A percentile compares a stretch with the other conserved stretches of the same genome.
Conservation (phyloP, 2,329 filamentous ascomycete species). For the Alternaria brassicae region DNA sequence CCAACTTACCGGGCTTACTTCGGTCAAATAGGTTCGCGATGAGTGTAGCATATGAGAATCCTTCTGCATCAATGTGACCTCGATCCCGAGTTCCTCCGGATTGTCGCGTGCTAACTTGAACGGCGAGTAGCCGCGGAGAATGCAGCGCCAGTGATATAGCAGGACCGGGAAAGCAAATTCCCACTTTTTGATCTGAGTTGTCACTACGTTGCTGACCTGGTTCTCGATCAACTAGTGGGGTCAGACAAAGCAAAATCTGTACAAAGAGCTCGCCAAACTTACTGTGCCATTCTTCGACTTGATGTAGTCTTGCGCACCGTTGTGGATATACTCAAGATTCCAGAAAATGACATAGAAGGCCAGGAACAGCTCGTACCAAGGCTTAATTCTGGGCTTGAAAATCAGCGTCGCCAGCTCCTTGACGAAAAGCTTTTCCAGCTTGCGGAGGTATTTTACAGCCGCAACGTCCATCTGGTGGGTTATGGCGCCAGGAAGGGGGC, state of each 20-base stretch:
- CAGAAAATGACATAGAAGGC: constrained; percentile 47
- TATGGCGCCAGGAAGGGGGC: constrained; percentile 46
- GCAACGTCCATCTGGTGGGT: constrained; percentile 49
- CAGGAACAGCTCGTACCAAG: constrained; percentile 49
- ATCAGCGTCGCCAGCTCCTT: constrained; percentile 41
- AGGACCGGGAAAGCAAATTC: constrained; percentile 43
- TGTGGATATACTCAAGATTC: constrained; percentile 48
- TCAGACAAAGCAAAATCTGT: constrained; percentile 21
- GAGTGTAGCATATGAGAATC: constrained; percentile 40
- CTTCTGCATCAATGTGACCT: constrained; percentile 40
- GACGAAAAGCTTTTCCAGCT: constrained; percentile 39
- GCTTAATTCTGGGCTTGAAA: constrained; percentile 45
- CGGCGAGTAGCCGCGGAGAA: constrained; percentile 41
- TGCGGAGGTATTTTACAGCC: constrained; percentile 42
- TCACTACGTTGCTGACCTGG: constrained; percentile 45
- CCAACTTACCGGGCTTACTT: constrained; percentile 33
- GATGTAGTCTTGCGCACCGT: constrained; percentile 44
- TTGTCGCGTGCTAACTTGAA: constrained; percentile 48
- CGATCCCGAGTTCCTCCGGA: constrained; percentile 40
- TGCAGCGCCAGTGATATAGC: constrained; percentile 43
- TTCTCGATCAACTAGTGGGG: constrained; percentile 36
- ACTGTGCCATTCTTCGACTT: constrained; percentile 46
- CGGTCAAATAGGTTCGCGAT: constrained; percentile 37
- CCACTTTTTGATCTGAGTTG: constrained; percentile 45
- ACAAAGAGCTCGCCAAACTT: constrained; percentile 22